Evolutionary conservation across 176 grass and related monocot genomes (phyloP), one percentile per base, ranked within the genome.

Genomic region (Rhynchospora breviuscula): DNA sequence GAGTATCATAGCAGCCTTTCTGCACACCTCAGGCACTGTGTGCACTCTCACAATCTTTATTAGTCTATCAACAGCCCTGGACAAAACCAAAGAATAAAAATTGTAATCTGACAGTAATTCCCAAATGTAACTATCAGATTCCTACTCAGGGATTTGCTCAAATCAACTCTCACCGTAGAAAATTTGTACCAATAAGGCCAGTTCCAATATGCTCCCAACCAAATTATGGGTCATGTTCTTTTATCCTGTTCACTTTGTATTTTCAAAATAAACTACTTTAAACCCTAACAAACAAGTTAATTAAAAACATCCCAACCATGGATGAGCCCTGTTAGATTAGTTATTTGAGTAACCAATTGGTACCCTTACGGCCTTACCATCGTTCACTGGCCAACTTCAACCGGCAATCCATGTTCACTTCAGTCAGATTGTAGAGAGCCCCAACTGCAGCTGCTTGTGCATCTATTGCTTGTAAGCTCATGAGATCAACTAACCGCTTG

Each of bases 371-470:
- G 95, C 14, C 79, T 83, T 89, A 98, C 96, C 96, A 98, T 88
- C 89, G 82, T 81, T 98, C 96, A 23, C 88, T 93, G 18, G 96
- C 96, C 47, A 98, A 93, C 85, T 93, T 98, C 59, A 98, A 84
- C 60, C 91, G 82, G 72, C 91, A 98, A 65, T 98, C 96, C 91
- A 93, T 90, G 71, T 98, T 98, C 62, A 95, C 96, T 93, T 98
- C 96, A 17, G 96, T 85, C 64, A 95, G 88, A 70, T 98, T 98
- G 84, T 98, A 98, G 4, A 98, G 93, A 29, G 96, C 93, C 0
- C 96, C 92, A 79, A 95, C 89, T 64, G 96, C 93, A 79, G 96
- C 96, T 61, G 93, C 93, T 64, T 98, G 96, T 48, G 96, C 96
- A 81, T 98, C 96, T n/a, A 90, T 86, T 11, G 96, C 91, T 85